Percentiles rank a stretch among this genome's conserved stretches.
phyloP scores from a whole-genome alignment of 2,329 filamentous ascomycete species.

The Cadophora luteo-olivacea region DNA sequence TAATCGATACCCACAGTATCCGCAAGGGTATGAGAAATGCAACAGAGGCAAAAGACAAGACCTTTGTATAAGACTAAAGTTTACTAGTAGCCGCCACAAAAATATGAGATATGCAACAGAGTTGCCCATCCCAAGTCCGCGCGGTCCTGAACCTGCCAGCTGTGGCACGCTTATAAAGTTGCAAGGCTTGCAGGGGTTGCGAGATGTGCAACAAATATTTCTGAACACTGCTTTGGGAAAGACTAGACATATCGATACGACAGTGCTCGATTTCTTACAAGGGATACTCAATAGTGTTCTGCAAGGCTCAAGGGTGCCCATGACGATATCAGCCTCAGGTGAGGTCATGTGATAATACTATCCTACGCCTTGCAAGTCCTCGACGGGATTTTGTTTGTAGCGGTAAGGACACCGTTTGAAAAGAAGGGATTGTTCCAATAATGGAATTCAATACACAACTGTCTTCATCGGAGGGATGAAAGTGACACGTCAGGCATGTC shows the following conservation, averaged over 20 bases:
- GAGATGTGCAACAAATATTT: slow-evolving; percentile 18
- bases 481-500: neutral
- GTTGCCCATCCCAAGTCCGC: neutral
- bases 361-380: no score
- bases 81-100: neutral
- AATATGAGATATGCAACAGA: slow-evolving; percentile 19
- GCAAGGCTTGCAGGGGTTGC: slow-evolving; percentile 6
- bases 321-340: neutral
- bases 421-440: no score
- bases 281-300: neutral
- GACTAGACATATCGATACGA: neutral
- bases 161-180: slow-evolving; percentile 10
- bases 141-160: neutral
- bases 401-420: no score
- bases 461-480: neutral
- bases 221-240: slow-evolving; percentile 4
- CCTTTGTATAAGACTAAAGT: neutral
- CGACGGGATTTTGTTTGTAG: no score
- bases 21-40: neutral
- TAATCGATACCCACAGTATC: no score
- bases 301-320: neutral
- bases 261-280: neutral
- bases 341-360: neutral
- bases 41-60: neutral
- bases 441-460: no score